These are phyloP conservation scores for Pichia heedii DNA, from an alignment of 805 yeast genomes.

Conservation along the genomic window DNA sequence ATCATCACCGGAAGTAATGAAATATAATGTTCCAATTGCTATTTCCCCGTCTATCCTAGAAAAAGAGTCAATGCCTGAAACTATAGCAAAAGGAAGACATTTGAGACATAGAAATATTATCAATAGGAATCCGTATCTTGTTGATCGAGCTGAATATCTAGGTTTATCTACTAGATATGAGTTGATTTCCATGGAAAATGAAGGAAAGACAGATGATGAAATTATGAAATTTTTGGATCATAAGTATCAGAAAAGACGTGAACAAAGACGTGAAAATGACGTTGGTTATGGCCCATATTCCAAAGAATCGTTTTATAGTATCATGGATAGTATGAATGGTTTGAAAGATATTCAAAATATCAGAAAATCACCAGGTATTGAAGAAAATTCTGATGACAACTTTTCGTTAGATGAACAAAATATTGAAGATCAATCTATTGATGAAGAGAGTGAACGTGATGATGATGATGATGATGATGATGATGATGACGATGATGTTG, in stretches of 20 bases:
- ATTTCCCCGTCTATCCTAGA: too few species aligned
- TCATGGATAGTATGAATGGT: conserved; percentile 15
- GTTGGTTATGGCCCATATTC: conserved; percentile 25
- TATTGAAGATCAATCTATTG: too few species aligned
- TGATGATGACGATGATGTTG: background rate
- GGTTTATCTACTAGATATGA: conserved; percentile 24
- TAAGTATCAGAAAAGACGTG: conserved; percentile 18
- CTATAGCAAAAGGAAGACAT: background rate
- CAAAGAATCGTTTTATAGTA: conserved; percentile 16
- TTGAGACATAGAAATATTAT: conserved; percentile 10
- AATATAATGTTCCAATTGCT: too few species aligned
- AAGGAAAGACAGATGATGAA: conserved; percentile 22
- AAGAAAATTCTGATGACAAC: conserved; percentile 5
- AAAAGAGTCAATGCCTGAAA: background rate
- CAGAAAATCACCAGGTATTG: background rate
- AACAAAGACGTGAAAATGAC: conserved; percentile 17
- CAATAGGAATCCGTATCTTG: conserved; percentile 24
- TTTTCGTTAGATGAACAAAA: conserved; percentile 15
- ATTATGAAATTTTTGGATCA: conserved; percentile 22
- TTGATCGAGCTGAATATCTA: conserved; percentile 26
- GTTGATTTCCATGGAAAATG: conserved; percentile 23
- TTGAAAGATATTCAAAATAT: background rate
- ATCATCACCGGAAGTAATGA: too few species aligned
- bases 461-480: background rate
- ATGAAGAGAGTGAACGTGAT: conserved; percentile 8